Evolutionary conservation across 2,329 filamentous ascomycete species (phyloP).

Genomic region (Calonectria ilicicola): DNA sequence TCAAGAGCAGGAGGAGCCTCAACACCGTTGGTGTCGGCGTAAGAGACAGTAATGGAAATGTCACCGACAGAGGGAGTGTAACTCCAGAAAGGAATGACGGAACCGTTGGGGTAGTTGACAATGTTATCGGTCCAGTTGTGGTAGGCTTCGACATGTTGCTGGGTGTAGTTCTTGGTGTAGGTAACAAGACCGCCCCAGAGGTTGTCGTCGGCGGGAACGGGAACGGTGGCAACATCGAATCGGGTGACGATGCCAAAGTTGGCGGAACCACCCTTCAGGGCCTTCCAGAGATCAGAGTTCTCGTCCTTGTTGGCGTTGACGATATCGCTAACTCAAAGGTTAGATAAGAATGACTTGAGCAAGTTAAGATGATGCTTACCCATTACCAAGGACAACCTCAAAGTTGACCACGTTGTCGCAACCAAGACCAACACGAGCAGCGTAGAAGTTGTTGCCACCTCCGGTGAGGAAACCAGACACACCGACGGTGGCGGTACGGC

Average conservation of each 20-base stretch:
- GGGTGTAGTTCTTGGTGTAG: conserved; percentile 27
- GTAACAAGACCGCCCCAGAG: conserved; percentile 28
- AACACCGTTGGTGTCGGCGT: conserved; percentile 32
- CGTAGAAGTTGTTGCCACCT: conserved; percentile 45
- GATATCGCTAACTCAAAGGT: conserved; percentile 43
- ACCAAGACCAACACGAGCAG: conserved; percentile 50
- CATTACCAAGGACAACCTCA: conserved; percentile 57
- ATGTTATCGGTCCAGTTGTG: conserved; percentile 32
- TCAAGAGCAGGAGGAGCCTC: conserved; percentile 39
- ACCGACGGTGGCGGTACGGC: conserved; percentile 51
- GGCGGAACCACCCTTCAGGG: conserved; percentile 58
- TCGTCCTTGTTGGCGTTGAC: conserved; percentile 52
- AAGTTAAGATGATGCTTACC: not conserved
- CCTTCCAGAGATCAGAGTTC: conserved; percentile 57
- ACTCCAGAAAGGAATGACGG: conserved; percentile 34
- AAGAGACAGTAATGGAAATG: conserved; percentile 29
- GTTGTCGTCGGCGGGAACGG: not conserved
- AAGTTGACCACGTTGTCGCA: conserved; percentile 55
- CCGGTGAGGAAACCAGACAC: conserved; percentile 45
- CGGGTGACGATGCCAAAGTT: conserved; percentile 57
- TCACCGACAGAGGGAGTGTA: conserved; percentile 31
- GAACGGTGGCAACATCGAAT: conserved; percentile 33
- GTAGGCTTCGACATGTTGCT: conserved; percentile 26
- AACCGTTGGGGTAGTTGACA: conserved; percentile 31
- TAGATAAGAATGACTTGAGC: not conserved